These are phyloP conservation scores for Lentinula lateritia DNA, from an alignment of 768 basidiomycete species.

Conservation along the genomic window DNA sequence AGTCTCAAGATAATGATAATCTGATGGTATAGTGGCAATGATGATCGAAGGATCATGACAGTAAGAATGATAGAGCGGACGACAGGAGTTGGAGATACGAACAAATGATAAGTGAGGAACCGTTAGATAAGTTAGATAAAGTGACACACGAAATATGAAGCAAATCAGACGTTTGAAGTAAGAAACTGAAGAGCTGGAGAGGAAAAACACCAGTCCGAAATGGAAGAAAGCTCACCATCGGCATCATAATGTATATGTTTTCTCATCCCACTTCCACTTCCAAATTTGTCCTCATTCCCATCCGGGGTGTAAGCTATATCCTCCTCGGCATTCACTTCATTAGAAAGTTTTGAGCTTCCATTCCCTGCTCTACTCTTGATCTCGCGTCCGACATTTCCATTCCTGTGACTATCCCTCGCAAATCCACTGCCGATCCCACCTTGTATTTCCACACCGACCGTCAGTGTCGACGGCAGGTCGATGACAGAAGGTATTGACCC, in stretches of 20 bases:
- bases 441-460: conserved; percentile 13
- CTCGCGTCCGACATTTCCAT: conserved; percentile 7
- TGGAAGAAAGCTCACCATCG: conserved; percentile 51
- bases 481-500: conserved; percentile 58
- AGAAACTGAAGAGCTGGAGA: too few relatives aligned
- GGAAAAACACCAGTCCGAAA: too few relatives aligned
- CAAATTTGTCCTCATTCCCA: conserved; percentile 23
- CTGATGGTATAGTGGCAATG: too few relatives aligned
- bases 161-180: too few relatives aligned
- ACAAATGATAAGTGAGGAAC: too few relatives aligned
- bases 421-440: conserved; percentile 16
- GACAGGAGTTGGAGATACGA: too few relatives aligned
- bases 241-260: conserved; percentile 75
- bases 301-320: conserved; percentile 10
- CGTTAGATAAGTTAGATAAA: too few relatives aligned
- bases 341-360: conserved; percentile 11
- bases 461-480: conserved; percentile 46
- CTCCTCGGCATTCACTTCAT: conserved; percentile 12
- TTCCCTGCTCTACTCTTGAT: conserved; percentile 21
- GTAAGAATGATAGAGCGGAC: too few relatives aligned
- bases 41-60: too few relatives aligned
- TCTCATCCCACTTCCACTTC: conserved; percentile 10
- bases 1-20: too few relatives aligned
- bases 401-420: background rate
- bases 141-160: too few relatives aligned